These are phyloP conservation scores for Cavenderia fasciculata DNA, from an alignment of 78 protist genomes.

Conservation along the genomic window DNA sequence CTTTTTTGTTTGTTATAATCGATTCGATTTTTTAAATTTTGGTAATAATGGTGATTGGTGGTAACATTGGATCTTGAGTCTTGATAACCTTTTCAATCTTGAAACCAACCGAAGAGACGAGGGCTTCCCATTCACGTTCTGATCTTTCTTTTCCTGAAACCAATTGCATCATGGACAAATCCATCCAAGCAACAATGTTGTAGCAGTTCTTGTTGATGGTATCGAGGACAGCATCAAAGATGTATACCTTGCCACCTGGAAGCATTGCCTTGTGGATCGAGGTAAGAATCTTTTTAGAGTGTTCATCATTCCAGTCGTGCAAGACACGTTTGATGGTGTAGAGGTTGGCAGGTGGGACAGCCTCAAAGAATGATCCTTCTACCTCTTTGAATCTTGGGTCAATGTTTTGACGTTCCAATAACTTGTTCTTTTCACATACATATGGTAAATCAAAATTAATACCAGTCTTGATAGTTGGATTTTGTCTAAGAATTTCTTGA, in stretches of 20 bases:
- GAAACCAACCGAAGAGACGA: background rate
- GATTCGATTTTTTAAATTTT: too few relatives aligned
- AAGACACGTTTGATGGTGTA: constrained; percentile 10
- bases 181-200: too few relatives aligned
- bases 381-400: background rate
- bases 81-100: background rate
- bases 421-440: background rate
- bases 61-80: too few relatives aligned
- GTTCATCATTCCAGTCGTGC: constrained; percentile 38
- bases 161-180: constrained; percentile 15
- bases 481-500: background rate
- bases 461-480: background rate
- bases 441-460: background rate
- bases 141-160: background rate
- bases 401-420: background rate
- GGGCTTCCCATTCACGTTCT: background rate
- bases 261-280: background rate
- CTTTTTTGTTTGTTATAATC: too few relatives aligned
- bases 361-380: background rate
- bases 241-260: constrained; percentile 6
- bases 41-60: too few relatives aligned
- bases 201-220: background rate
- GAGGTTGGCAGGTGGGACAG: constrained; percentile 4
- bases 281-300: background rate
- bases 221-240: constrained; percentile 13